Evolutionary conservation across 2,329 filamentous ascomycete genomes (phyloP).

Genomic region (Fusarium pilosicola): DNA sequence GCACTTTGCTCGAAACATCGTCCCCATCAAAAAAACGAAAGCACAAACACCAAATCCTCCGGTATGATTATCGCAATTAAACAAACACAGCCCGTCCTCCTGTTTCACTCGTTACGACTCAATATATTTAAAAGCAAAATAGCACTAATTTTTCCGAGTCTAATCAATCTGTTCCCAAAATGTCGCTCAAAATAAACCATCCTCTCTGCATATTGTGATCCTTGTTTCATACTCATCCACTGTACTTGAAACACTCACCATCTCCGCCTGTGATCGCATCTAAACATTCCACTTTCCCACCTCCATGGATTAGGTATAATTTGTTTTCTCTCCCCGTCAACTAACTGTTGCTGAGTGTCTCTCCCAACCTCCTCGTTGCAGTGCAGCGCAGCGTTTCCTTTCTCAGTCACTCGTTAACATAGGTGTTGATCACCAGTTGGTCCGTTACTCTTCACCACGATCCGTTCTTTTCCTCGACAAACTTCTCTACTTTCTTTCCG

Average conservation of each 20-base stretch:
- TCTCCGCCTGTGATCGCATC: conserved; percentile 31
- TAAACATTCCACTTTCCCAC: neutral
- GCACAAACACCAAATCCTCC: conserved; percentile 29
- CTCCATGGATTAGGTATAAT: neutral
- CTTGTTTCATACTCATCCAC: conserved; percentile 22
- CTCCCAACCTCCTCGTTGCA: conserved; percentile 4
- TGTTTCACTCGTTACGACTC: neutral
- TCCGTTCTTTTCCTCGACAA: neutral
- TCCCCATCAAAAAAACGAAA: conserved; percentile 7
- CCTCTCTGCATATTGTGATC: conserved; percentile 10
- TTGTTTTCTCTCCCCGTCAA: neutral
- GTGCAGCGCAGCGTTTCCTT: conserved; percentile 24
- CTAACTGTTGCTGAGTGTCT: neutral
- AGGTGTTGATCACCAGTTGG: conserved; percentile 36
- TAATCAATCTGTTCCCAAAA: neutral
- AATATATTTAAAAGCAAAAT: neutral
- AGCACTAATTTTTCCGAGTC: neutral
- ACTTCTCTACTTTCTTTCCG: neutral
- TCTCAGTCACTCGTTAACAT: conserved; percentile 34
- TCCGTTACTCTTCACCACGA: conserved; percentile 15
- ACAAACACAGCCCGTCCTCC: conserved; percentile 2
- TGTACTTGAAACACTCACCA: conserved; percentile 40
- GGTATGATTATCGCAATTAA: conserved; percentile 17
- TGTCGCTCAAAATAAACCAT: neutral
- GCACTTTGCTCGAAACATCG: conserved; percentile 19